Evolutionary conservation across 805 yeast species (phyloP).

Genomic region (Yarrowia sp.): DNA sequence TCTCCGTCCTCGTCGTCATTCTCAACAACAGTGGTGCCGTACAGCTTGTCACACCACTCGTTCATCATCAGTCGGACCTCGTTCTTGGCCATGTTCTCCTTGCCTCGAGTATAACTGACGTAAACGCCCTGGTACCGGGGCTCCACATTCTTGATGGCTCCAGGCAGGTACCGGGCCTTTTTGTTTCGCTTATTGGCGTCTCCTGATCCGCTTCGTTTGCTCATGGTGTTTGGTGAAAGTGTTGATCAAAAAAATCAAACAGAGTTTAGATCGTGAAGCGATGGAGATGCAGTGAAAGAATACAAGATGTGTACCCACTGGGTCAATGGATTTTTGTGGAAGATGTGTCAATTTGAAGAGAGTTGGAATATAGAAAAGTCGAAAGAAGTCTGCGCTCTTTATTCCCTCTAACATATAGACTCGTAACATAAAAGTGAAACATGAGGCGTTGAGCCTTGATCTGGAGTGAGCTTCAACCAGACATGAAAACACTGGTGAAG

Average conservation of each 20-base stretch:
- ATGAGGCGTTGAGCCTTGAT: too few relatives aligned
- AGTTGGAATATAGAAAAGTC: too few relatives aligned
- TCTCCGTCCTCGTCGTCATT: conserved; percentile 54
- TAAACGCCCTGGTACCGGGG: conserved; percentile 88
- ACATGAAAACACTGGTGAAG: too few relatives aligned
- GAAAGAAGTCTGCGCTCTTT: too few relatives aligned
- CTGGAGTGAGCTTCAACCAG: too few relatives aligned
- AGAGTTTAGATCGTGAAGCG: background rate
- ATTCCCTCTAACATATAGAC: too few relatives aligned
- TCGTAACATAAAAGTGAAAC: too few relatives aligned
- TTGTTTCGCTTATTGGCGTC: conserved; percentile 38
- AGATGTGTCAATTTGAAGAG: too few relatives aligned
- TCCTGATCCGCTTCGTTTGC: conserved; percentile 19
- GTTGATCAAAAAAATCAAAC: conserved; percentile 1
- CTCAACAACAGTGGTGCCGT: conserved; percentile 43
- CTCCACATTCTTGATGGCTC: conserved; percentile 56
- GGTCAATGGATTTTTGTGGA: too few relatives aligned
- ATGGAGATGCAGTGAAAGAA: too few relatives aligned
- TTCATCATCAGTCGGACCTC: conserved; percentile 68
- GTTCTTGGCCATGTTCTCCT: conserved; percentile 77
- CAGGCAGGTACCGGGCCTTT: conserved; percentile 32
- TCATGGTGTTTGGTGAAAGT: background rate
- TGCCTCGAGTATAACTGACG: conserved; percentile 84
- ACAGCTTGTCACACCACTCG: conserved; percentile 50
- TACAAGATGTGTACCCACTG: too few relatives aligned